Conservation (phyloP, 1,284 basidiomycete species). For the Hymenochaete sp. region DNA sequence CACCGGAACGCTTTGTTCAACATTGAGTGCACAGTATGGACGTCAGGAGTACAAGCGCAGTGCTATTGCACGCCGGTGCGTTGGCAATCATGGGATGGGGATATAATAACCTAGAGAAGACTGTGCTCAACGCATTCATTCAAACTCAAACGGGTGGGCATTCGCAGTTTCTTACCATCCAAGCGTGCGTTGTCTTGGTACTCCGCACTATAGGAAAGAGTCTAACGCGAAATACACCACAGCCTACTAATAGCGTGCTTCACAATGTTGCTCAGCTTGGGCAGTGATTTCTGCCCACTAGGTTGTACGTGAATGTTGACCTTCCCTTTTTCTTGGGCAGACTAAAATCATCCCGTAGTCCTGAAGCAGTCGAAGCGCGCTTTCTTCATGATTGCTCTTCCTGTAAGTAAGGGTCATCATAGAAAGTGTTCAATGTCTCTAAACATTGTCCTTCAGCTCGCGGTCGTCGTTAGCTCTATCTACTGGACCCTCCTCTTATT, state of each 20-base stretch:
- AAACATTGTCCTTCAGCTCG: constrained; percentile 34
- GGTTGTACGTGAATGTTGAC: constrained; percentile 30
- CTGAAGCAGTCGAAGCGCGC: constrained; percentile 42
- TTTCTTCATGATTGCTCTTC: constrained; percentile 53
- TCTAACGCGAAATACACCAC: neutral
- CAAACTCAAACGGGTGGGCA: constrained; percentile 50
- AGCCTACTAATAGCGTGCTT: constrained; percentile 44
- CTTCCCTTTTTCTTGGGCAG: neutral
- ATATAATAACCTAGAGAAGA: constrained; percentile 31
- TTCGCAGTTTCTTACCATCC: constrained; percentile 67
- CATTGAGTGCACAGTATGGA: too few relatives aligned
- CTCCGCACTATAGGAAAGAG: neutral
- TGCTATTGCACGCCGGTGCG: constrained; percentile 35
- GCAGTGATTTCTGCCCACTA: constrained; percentile 43
- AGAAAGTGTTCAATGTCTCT: neutral
- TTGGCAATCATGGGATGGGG: constrained; percentile 41
- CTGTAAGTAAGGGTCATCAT: constrained; percentile 31
- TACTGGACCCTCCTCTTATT: constrained; percentile 60
- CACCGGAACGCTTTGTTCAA: too few relatives aligned
- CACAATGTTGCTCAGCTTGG: constrained; percentile 42
- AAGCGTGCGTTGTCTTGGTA: constrained; percentile 42
- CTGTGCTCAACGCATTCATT: constrained; percentile 34
- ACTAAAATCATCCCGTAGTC: constrained; percentile 25
- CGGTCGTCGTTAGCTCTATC: constrained; percentile 59
- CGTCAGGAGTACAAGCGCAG: constrained; percentile 1